Evolutionary conservation across 306 rosid species (phyloP).

Genomic region (Gastrolobium villosum): DNA sequence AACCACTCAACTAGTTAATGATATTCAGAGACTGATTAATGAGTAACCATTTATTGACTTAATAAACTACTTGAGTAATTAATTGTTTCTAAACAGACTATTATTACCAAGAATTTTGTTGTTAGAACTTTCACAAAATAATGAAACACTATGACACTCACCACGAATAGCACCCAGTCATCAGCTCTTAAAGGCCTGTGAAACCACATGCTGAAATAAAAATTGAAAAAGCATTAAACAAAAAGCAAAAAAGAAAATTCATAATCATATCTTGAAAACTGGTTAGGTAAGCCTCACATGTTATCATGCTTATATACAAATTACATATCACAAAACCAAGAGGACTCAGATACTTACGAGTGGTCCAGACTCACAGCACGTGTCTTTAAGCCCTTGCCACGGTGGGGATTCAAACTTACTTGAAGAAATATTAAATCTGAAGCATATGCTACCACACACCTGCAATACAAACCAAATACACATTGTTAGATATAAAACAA

Average conservation of each 20-base stretch:
- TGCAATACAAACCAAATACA: constrained; percentile 53
- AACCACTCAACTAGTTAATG: constrained; percentile 10
- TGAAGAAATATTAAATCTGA: constrained; percentile 86
- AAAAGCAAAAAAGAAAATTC: constrained; percentile 7
- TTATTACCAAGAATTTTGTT: constrained; percentile 16
- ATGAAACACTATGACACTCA: constrained; percentile 51
- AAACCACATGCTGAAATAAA: constrained; percentile 83
- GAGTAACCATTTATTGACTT: constrained; percentile 31
- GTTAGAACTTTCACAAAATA: constrained; percentile 7
- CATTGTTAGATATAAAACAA: constrained; percentile 14
- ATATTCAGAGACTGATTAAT: constrained; percentile 7
- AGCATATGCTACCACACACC: constrained; percentile 93
- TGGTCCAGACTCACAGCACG: constrained; percentile 89
- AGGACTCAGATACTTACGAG: constrained; percentile 70
- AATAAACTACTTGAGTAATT: constrained; percentile 23
- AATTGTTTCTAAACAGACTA: background rate
- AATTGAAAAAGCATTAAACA: constrained; percentile 28
- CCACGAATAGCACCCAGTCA: constrained; percentile 89
- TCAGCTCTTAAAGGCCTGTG: constrained; percentile 91
- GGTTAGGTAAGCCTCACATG: constrained; percentile 21
- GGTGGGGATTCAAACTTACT: constrained; percentile 86
- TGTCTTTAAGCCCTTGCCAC: constrained; percentile 68
- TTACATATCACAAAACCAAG: constrained; percentile 6
- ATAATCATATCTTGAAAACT: constrained; percentile 28
- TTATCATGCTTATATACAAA: constrained; percentile 34